A percentile compares a stretch with the other conserved stretches of the same genome.
Evolutionary conservation across 2,329 filamentous ascomycete genomes (phyloP).

Genomic region (Hypoxylon sp.): DNA sequence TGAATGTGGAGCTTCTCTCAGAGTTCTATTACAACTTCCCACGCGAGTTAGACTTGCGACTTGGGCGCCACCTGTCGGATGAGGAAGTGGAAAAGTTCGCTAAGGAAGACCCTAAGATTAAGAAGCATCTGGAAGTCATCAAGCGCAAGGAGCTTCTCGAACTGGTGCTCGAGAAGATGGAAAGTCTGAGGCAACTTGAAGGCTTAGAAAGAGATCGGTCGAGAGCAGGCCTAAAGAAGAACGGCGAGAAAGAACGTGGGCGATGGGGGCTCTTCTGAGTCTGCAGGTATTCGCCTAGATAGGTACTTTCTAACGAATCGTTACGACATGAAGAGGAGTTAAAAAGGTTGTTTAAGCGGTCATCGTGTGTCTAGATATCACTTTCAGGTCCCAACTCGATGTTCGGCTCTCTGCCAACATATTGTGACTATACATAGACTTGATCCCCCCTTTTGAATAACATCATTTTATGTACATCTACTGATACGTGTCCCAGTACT

Average conservation of each 20-base stretch:
- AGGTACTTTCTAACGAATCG: constrained; percentile 38
- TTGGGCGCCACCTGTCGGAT: constrained; percentile 83
- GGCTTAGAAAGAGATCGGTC: constrained; percentile 72
- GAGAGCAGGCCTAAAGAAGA: constrained; percentile 47
- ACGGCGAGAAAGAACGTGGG: constrained; percentile 57
- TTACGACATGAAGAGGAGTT: constrained; percentile 41
- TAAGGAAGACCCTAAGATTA: constrained; percentile 90
- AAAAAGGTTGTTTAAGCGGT: constrained; percentile 33
- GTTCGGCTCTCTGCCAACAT: constrained; percentile 19
- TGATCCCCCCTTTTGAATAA: constrained; percentile 34
- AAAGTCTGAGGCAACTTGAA: constrained; percentile 86
- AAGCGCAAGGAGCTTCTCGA: constrained; percentile 92
- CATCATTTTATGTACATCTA: constrained; percentile 7
- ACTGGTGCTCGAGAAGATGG: constrained; percentile 95
- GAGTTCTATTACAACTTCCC: constrained; percentile 99
- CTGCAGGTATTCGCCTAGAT: constrained; percentile 8
- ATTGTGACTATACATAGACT: constrained; percentile 33
- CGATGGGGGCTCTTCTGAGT: constrained; percentile 64
- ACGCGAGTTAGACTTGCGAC: constrained; percentile 86
- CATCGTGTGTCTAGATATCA: constrained; percentile 35
- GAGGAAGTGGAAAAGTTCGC: constrained; percentile 91
- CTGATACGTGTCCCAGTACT: background rate
- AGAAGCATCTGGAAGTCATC: constrained; percentile 90
- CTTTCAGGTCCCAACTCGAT: constrained; percentile 34
- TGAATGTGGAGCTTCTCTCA: constrained; percentile 95